phyloP scores from a whole-genome alignment of 2,329 filamentous ascomycete genomes.

The Calonectria pseudoturangicola region DNA sequence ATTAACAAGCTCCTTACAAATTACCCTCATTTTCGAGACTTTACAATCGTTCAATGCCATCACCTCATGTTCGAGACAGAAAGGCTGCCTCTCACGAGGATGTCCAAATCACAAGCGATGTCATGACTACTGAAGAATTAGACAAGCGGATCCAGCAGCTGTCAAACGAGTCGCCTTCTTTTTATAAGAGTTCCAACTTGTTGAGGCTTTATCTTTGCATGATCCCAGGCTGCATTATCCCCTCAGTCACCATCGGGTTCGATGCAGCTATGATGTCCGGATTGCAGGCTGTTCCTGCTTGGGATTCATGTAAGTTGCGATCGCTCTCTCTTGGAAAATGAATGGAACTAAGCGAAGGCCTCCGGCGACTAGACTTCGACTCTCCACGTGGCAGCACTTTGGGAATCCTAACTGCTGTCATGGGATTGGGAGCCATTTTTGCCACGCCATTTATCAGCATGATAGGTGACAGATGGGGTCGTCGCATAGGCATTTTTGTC shows the following conservation, averaged over 20 bases:
- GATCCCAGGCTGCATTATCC: constrained; percentile 38
- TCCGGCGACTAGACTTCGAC: constrained; percentile 49
- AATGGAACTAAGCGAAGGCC: not conserved
- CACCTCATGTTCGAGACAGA: not conserved
- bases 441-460: constrained; percentile 52
- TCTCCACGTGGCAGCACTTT: constrained; percentile 45
- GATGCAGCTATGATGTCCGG: constrained; percentile 65
- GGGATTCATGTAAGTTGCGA: constrained; percentile 42
- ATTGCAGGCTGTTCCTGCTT: constrained; percentile 44
- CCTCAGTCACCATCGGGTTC: constrained; percentile 59
- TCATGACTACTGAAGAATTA: not conserved
- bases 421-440: constrained; percentile 66
- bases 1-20: no score
- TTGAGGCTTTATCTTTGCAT: constrained; percentile 42
- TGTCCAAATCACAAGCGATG: not conserved
- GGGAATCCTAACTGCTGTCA: constrained; percentile 60
- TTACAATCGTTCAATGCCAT: not conserved
- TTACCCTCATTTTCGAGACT: no score
- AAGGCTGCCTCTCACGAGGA: not conserved
- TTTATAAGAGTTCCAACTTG: constrained; percentile 37
- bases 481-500: constrained; percentile 54
- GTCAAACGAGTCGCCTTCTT: constrained; percentile 28
- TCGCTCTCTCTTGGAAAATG: not conserved
- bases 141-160: constrained; percentile 26
- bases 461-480: constrained; percentile 54